Evolutionary conservation across 805 yeast species (phyloP).

Genomic region (Cyberlindnera bimundalis): DNA sequence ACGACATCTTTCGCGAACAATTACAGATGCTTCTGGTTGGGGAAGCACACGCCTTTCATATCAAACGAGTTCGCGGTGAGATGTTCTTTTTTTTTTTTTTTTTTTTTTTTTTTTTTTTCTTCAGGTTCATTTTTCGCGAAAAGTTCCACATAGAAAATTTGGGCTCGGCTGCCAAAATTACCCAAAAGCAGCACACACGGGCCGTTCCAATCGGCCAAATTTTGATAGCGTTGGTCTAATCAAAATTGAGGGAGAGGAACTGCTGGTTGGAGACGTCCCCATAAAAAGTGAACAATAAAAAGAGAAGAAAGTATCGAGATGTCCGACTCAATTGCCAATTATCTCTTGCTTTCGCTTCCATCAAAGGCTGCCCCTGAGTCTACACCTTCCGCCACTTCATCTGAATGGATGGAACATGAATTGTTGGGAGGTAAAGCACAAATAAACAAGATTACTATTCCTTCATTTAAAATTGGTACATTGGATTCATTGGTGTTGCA

Average conservation of each 20-base stretch:
- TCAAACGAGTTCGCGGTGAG: neutral
- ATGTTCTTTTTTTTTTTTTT: neutral
- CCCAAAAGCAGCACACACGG: conserved; percentile 4
- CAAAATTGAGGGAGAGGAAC: neutral
- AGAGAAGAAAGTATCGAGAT: conserved; percentile 2
- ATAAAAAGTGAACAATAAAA: neutral
- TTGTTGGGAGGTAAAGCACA: conserved; percentile 58
- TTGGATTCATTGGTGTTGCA: conserved; percentile 87
- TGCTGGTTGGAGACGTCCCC: conserved; percentile 2
- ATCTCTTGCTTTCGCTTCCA: conserved; percentile 56
- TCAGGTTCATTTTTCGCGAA: neutral
- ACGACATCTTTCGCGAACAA: neutral
- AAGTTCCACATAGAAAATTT: too few species aligned
- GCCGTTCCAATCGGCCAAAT: too few species aligned
- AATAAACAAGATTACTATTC: conserved; percentile 58
- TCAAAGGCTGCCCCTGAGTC: conserved; percentile 53
- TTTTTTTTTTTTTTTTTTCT: neutral
- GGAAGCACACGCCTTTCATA: too few species aligned
- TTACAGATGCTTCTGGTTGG: neutral
- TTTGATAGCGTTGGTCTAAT: too few species aligned
- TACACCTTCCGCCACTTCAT: conserved; percentile 36
- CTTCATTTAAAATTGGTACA: conserved; percentile 91
- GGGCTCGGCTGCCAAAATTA: neutral
- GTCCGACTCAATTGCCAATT: conserved; percentile 38
- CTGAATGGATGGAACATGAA: conserved; percentile 51